Percentiles rank a stretch among this genome's conserved stretches.
Conservation (phyloP, 257 asterid genomes). For the Solanum commersonii region DNA sequence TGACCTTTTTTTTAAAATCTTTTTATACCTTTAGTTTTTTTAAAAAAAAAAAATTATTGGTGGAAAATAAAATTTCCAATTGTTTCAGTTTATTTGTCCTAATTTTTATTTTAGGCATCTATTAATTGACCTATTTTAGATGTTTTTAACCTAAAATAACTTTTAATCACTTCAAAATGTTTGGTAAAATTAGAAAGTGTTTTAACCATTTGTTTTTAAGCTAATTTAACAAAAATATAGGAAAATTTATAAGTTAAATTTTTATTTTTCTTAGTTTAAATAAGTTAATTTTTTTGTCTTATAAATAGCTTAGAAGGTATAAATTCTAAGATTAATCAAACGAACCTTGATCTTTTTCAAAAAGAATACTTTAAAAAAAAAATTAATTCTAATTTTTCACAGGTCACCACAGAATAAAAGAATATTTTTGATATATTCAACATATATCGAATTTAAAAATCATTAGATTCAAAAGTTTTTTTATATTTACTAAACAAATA, state of each 20-base stretch:
- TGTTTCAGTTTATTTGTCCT: neutral
- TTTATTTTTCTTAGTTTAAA: too few species aligned
- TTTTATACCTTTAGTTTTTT: neutral
- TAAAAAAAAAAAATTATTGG: neutral
- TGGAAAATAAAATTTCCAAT: neutral
- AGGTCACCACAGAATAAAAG: neutral
- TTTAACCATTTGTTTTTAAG: neutral
- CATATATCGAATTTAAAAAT: too few species aligned
- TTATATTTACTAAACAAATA: too few species aligned
- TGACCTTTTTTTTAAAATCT: neutral
- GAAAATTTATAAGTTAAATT: too few species aligned
- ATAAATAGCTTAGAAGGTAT: too few species aligned
- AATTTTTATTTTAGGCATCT: accelerated
- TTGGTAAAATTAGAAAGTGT: too few species aligned
- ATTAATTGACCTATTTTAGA: neutral
- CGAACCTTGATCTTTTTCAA: neutral
- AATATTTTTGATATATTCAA: too few species aligned
- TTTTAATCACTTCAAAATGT: neutral
- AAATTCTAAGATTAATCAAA: too few species aligned
- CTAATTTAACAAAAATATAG: neutral
- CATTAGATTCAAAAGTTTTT: neutral
- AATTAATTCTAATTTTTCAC: too few species aligned
- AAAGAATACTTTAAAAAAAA: too few species aligned
- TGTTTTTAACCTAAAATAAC: neutral
- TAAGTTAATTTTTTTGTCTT: too few species aligned